Evolutionary conservation across 768 basidiomycete genomes (phyloP).

Genomic region (Russula ochroleuca): DNA sequence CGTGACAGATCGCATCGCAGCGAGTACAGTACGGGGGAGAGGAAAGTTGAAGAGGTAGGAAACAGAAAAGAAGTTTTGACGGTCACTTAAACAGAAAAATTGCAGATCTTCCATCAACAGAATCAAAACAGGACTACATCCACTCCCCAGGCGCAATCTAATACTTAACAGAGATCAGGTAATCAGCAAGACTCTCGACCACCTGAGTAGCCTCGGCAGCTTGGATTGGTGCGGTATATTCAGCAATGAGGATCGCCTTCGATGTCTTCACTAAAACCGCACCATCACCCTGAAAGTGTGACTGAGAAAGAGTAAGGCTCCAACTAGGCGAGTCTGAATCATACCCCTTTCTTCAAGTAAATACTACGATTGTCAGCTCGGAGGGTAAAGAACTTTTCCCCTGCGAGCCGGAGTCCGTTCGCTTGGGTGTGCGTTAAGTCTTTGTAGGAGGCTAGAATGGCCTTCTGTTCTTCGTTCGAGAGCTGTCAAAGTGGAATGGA

Average conservation of each 20-base stretch:
- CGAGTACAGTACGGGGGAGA: not conserved
- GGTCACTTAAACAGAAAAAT: not conserved
- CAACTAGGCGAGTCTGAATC: constrained; percentile 32
- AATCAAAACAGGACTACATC: constrained; percentile 8
- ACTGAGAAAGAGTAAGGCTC: not conserved
- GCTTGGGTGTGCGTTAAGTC: constrained; percentile 43
- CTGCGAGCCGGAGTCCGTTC: constrained; percentile 58
- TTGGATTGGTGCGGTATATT: constrained; percentile 63
- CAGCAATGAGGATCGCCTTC: constrained; percentile 78
- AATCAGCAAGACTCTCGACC: constrained; percentile 71
- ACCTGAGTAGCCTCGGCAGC: constrained; percentile 60
- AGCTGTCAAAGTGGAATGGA: constrained; percentile 42
- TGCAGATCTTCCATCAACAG: constrained; percentile 16
- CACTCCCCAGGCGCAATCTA: constrained; percentile 34
- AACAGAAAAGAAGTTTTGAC: not conserved
- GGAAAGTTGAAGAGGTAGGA: not conserved
- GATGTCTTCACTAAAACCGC: constrained; percentile 71
- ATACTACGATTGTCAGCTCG: constrained; percentile 48
- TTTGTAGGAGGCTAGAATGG: constrained; percentile 46
- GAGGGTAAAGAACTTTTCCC: constrained; percentile 73
- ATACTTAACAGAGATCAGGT: constrained; percentile 58
- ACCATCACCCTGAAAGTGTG: constrained; percentile 59
- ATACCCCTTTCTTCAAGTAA: constrained; percentile 73
- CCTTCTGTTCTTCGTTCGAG: constrained; percentile 57
- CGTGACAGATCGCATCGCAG: not conserved